Percentiles rank a stretch among this genome's conserved stretches.
These are phyloP conservation scores for Boletus tomentosulus DNA, from an alignment of 768 basidiomycete genomes.

Conservation along the genomic window DNA sequence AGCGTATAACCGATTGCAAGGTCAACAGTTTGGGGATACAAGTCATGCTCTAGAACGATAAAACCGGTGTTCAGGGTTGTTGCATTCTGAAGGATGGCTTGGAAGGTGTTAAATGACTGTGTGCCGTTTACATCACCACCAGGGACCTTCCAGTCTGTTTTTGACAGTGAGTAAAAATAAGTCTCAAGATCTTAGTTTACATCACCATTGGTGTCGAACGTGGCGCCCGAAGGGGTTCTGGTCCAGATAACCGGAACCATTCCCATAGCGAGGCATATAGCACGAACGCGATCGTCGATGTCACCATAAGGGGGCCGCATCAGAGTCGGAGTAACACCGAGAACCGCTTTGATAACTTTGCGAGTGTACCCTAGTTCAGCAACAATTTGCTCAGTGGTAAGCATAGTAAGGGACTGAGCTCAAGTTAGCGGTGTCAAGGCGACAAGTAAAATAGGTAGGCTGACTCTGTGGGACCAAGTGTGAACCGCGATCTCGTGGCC, in stretches of 20 bases:
- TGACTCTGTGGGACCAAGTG: conserved; percentile 84
- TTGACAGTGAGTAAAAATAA: conserved; percentile 10
- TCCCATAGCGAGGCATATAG: conserved; percentile 88
- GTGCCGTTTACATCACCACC: conserved; percentile 66
- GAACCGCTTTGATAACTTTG: conserved; percentile 70
- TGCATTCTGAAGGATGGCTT: conserved; percentile 69
- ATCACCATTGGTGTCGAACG: conserved; percentile 72
- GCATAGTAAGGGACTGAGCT: conserved; percentile 54
- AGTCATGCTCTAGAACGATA: conserved; percentile 86
- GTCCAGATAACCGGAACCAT: conserved; percentile 92
- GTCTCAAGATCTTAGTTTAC: background rate
- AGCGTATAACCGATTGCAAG: conserved; percentile 87
- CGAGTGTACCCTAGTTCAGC: conserved; percentile 94
- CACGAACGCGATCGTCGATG: conserved; percentile 91
- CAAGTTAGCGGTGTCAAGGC: conserved; percentile 12
- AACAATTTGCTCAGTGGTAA: conserved; percentile 81
- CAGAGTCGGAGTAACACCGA: conserved; percentile 72
- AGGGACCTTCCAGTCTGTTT: conserved; percentile 80
- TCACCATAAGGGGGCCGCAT: conserved; percentile 85
- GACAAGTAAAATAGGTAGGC: conserved; percentile 7
- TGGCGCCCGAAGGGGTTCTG: conserved; percentile 44
- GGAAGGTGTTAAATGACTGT: conserved; percentile 64
- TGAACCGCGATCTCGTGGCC: conserved; percentile 83
- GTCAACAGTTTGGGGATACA: conserved; percentile 82
- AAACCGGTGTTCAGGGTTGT: conserved; percentile 64